Percentiles rank a stretch among this genome's conserved stretches.
Evolutionary conservation across 371 early-diverging fungal species (phyloP).

Genomic region (Apophysomyces ossiformis): DNA sequence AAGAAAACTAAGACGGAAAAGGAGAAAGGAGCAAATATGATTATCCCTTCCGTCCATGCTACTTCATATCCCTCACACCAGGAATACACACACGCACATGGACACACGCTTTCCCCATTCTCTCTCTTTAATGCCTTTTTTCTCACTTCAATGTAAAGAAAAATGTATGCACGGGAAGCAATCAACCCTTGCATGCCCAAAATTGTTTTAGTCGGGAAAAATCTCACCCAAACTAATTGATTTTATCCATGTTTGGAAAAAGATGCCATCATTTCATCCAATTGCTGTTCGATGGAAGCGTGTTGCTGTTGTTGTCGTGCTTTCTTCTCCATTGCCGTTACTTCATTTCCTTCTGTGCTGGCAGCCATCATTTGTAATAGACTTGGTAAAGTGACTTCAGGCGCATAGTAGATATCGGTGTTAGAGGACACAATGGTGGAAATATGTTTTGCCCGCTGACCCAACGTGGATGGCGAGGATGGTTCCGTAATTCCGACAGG

Average conservation of each 20-base stretch:
- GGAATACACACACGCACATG: no score
- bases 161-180: no score
- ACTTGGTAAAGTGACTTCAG: conserved; percentile 37
- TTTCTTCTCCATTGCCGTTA: conserved; percentile 7
- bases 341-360: conserved; percentile 9
- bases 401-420: conserved; percentile 48
- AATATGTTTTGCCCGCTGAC: conserved; percentile 19
- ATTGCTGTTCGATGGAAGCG: conserved; percentile 40
- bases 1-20: no score
- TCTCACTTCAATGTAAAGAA: no score
- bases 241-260: conserved; percentile 5
- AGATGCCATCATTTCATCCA: conserved; percentile 41
- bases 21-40: no score
- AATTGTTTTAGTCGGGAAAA: no score
- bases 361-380: conserved; percentile 46
- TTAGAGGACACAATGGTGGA: conserved; percentile 20
- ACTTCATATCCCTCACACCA: no score
- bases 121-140: no score
- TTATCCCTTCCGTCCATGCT: no score
- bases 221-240: neutral
- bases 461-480: conserved; percentile 10
- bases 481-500: conserved; percentile 19
- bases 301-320: conserved; percentile 7
- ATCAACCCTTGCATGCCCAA: no score
- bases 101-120: no score